Evolutionary conservation across 2,329 filamentous ascomycete genomes (phyloP).

Genomic region (Pseudocercospora fuligena): DNA sequence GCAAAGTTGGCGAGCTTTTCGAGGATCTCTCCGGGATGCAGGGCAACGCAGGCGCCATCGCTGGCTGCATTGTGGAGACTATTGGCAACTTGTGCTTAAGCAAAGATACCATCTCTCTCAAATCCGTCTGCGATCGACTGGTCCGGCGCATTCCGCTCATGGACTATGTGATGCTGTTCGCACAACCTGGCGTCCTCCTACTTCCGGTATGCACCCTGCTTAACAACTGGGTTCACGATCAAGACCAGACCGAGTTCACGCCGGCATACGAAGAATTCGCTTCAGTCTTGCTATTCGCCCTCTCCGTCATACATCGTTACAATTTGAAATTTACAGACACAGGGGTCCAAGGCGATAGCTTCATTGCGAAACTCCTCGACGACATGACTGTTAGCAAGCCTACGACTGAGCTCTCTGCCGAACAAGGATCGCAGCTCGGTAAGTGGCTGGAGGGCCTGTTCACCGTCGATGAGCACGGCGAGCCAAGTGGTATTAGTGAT

Average conservation of each 20-base stretch:
- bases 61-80: conserved; percentile 64
- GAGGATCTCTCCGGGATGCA: conserved; percentile 87
- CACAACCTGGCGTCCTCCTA: conserved; percentile 70
- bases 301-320: conserved; percentile 78
- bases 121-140: conserved; percentile 73
- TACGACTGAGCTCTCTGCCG: conserved; percentile 66
- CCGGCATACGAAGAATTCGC: conserved; percentile 87
- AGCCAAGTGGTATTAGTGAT: conserved; percentile 70
- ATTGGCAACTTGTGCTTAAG: conserved; percentile 67
- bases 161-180: conserved; percentile 77
- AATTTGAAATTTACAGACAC: conserved; percentile 67
- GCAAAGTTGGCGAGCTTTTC: conserved; percentile 75
- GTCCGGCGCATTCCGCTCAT: conserved; percentile 72
- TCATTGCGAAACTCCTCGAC: conserved; percentile 69
- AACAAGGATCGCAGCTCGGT: conserved; percentile 68
- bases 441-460: conserved; percentile 81
- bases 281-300: conserved; percentile 71
- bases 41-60: conserved; percentile 86
- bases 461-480: conserved; percentile 63
- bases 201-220: conserved; percentile 75
- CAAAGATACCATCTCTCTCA: conserved; percentile 81
- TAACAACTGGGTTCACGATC: conserved; percentile 80
- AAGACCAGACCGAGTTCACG: conserved; percentile 81
- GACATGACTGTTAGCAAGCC: conserved; percentile 63
- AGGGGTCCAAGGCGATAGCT: conserved; percentile 67